These are phyloP conservation scores for Aspergillus fumigatiaffinis DNA, from an alignment of 2,329 filamentous ascomycete species.

Conservation along the genomic window DNA sequence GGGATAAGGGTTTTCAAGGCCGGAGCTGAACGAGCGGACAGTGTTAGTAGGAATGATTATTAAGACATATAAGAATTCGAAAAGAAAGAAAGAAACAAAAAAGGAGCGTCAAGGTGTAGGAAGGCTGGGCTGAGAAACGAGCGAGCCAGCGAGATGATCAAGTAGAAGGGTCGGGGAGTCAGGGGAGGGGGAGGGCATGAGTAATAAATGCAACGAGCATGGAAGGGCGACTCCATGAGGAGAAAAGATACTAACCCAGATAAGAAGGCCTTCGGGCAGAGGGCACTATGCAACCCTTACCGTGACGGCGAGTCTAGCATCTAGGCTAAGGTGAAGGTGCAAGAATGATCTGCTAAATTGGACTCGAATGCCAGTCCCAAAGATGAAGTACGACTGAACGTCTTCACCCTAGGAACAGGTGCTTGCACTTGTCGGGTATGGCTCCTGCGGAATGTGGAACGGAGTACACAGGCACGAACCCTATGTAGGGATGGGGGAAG, in stretches of 20 bases:
- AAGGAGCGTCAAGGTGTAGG: conserved; percentile 4
- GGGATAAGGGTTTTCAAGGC: conserved; percentile 24
- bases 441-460: conserved; percentile 37
- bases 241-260: conserved; percentile 39
- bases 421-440: conserved; percentile 28
- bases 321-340: conserved; percentile 35
- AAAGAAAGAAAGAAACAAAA: conserved; percentile 10
- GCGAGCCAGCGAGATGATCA: conserved; percentile 2
- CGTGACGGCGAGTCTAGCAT: conserved; percentile 43
- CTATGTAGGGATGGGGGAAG: conserved; percentile 36
- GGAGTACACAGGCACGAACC: conserved; percentile 34
- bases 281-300: conserved; percentile 42
- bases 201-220: conserved; percentile 7
- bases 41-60: conserved; percentile 29
- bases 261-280: conserved; percentile 36
- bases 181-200: conserved; percentile 5
- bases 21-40: conserved; percentile 30
- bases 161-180: conserved; percentile 11
- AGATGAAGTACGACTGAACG: conserved; percentile 46
- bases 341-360: conserved; percentile 40
- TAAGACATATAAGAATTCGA: conserved; percentile 17
- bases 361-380: conserved; percentile 34
- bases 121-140: conserved; percentile 7
- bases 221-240: conserved; percentile 23
- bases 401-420: conserved; percentile 41